A percentile compares a stretch with the other conserved stretches of the same genome.
phyloP scores from a whole-genome alignment of 2,329 filamentous ascomycete species.

The Claviceps sorghi region DNA sequence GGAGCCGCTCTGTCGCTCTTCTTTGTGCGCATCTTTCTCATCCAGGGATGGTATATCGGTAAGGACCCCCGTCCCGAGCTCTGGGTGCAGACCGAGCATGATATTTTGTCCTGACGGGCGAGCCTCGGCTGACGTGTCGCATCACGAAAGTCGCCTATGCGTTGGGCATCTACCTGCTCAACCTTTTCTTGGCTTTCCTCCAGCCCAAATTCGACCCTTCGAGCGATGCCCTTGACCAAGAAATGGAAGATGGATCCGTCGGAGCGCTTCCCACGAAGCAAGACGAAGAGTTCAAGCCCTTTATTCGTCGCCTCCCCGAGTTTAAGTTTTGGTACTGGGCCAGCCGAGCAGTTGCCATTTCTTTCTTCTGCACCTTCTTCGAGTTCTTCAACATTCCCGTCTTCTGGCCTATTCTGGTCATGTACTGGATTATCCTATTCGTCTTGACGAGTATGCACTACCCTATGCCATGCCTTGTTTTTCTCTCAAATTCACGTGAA shows the following conservation, averaged over 20 bases:
- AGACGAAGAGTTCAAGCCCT: constrained; percentile 95
- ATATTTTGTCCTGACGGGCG: not conserved
- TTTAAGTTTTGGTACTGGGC: constrained; percentile 99
- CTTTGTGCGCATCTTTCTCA: constrained; percentile 75
- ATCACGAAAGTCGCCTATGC: constrained; percentile 71
- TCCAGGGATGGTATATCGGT: constrained; percentile 99
- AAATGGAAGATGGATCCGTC: constrained; percentile 83
- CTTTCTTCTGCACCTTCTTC: constrained; percentile 84
- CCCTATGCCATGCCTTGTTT: not conserved
- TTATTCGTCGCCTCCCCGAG: constrained; percentile 88
- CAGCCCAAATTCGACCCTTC: constrained; percentile 98
- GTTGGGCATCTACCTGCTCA: constrained; percentile 94
- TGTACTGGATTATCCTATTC: constrained; percentile 98
- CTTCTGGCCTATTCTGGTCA: constrained; percentile 95
- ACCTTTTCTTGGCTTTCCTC: constrained; percentile 96
- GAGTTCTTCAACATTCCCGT: constrained; percentile 91
- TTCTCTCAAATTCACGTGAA: not conserved
- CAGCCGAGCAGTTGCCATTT: constrained; percentile 70
- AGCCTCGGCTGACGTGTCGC: not conserved
- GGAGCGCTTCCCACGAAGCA: constrained; percentile 80
- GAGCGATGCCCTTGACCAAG: constrained; percentile 77
- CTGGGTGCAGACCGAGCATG: not conserved
- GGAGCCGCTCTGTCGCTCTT: constrained; percentile 61
- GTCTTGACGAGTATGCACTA: constrained; percentile 70
- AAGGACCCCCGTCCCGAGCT: constrained; percentile 16